phyloP scores from a whole-genome alignment of 2,329 filamentous ascomycete species.

The Talaromyces sp. region DNA sequence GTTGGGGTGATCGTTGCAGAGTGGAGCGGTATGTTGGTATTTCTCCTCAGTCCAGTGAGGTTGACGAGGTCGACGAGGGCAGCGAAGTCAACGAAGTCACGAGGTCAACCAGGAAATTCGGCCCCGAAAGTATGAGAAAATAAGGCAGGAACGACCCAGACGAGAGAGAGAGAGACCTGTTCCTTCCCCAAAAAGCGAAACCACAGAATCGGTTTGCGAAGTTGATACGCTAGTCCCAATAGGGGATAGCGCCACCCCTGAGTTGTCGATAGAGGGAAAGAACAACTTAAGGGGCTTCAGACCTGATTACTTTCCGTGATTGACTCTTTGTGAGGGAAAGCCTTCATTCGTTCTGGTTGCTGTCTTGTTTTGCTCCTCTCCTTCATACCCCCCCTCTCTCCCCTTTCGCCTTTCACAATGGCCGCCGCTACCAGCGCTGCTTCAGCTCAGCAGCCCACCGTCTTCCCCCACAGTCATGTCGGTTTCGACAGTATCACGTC shows the following conservation, averaged over 20 bases:
- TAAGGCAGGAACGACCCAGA: background rate
- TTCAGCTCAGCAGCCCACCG: slow-evolving; percentile 48
- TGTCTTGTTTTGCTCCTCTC: background rate
- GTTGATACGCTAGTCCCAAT: slow-evolving; percentile 31
- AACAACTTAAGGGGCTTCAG: slow-evolving; percentile 22
- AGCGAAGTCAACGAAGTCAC: no score
- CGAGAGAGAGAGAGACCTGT: no score
- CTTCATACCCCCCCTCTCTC: slow-evolving; percentile 18
- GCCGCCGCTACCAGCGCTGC: slow-evolving; percentile 66
- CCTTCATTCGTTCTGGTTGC: background rate
- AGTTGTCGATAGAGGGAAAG: slow-evolving; percentile 30
- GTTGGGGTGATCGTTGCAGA: no score
- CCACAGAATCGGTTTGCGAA: slow-evolving; percentile 10
- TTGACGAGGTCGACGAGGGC: no score
- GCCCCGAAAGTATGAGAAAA: background rate
- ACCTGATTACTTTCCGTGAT: background rate
- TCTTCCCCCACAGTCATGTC: slow-evolving; percentile 95
- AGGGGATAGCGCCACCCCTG: slow-evolving; percentile 41
- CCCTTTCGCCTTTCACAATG: slow-evolving; percentile 53
- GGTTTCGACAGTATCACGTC: slow-evolving; percentile 99
- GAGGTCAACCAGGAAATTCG: no score
- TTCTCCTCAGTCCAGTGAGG: no score
- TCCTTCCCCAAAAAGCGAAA: background rate
- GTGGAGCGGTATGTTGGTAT: no score
- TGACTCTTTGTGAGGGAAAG: background rate